Percentiles rank a stretch among this genome's conserved stretches.
These are phyloP conservation scores for Geoglossum cookeanum DNA, from an alignment of 2,329 filamentous ascomycete genomes.

Conservation along the genomic window DNA sequence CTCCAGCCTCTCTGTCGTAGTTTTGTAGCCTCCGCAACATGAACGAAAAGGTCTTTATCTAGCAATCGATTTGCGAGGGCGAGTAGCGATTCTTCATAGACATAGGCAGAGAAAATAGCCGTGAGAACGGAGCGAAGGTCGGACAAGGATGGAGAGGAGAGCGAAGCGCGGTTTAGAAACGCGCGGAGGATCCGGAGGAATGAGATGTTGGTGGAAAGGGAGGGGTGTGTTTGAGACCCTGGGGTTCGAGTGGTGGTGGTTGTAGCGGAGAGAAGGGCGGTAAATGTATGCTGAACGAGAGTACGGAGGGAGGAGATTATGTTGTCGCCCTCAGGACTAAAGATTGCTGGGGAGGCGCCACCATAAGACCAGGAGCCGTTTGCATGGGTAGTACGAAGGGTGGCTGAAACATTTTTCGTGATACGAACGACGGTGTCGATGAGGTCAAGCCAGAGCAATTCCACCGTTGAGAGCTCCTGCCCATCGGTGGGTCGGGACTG, in stretches of 20 bases:
- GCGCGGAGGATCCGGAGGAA: constrained; percentile 79
- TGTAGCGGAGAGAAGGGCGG: constrained; percentile 60
- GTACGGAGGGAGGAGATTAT: constrained; percentile 50
- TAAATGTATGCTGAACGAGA: constrained; percentile 80
- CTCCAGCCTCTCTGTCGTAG: constrained; percentile 77
- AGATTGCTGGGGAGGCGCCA: neutral
- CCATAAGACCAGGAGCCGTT: constrained; percentile 2
- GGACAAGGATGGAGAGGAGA: constrained; percentile 65
- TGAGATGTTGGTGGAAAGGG: constrained; percentile 36
- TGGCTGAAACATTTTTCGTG: constrained; percentile 38
- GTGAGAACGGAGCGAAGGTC: constrained; percentile 70
- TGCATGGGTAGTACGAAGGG: neutral
- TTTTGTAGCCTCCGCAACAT: constrained; percentile 54
- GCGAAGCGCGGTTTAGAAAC: constrained; percentile 68
- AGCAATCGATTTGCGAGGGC: constrained; percentile 69
- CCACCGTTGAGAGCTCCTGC: constrained; percentile 38
- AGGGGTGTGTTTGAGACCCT: constrained; percentile 6
- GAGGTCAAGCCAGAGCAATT: constrained; percentile 46
- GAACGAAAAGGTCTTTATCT: constrained; percentile 72
- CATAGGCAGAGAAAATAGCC: constrained; percentile 87
- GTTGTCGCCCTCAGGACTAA: constrained; percentile 22
- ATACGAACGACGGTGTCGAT: constrained; percentile 43
- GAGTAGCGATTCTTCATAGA: constrained; percentile 83
- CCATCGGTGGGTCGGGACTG: constrained; percentile 30
- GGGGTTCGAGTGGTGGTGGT: constrained; percentile 24